Conservation (phyloP, 2,329 filamentous ascomycete species). For the Leptographium procerum region DNA sequence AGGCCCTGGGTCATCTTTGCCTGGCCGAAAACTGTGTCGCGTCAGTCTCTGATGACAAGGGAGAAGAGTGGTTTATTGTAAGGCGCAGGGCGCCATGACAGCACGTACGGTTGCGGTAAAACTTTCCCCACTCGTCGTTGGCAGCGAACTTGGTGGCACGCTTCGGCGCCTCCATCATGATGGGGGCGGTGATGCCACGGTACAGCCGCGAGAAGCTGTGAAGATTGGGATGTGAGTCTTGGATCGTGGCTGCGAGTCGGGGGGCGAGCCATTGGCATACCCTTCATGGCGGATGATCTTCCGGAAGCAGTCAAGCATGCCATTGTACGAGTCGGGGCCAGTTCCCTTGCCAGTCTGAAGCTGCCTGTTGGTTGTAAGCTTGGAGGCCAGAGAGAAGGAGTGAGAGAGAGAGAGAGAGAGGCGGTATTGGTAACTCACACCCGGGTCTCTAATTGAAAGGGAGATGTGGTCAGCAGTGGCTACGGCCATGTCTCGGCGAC, state of each 20-base stretch:
- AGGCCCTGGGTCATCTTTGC: conserved; percentile 84
- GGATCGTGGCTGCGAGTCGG: too few species aligned
- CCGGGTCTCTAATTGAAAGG: conserved; percentile 10
- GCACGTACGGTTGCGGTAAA: conserved; percentile 59
- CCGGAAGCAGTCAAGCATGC: conserved; percentile 95
- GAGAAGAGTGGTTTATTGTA: background rate
- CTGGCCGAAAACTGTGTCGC: conserved; percentile 53
- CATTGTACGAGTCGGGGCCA: conserved; percentile 79
- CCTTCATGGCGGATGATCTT: conserved; percentile 97
- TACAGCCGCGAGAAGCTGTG: conserved; percentile 76
- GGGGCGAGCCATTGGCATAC: conserved; percentile 35
- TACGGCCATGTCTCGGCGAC: background rate
- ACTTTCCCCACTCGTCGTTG: conserved; percentile 95
- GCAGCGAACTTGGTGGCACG: conserved; percentile 82
- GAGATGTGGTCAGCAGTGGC: conserved; percentile 28
- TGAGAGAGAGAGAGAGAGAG: background rate
- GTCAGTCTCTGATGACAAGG: background rate
- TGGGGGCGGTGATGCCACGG: conserved; percentile 88
- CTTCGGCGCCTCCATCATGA: conserved; percentile 77
- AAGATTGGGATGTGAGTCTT: conserved; percentile 1
- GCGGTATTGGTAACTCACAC: conserved; percentile 9
- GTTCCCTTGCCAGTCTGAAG: conserved; percentile 64
- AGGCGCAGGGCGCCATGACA: background rate
- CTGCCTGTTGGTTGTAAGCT: conserved; percentile 45
- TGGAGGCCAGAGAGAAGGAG: background rate